These are phyloP conservation scores for Naganishia kalamii DNA, from an alignment of 768 basidiomycete species.

Conservation along the genomic window DNA sequence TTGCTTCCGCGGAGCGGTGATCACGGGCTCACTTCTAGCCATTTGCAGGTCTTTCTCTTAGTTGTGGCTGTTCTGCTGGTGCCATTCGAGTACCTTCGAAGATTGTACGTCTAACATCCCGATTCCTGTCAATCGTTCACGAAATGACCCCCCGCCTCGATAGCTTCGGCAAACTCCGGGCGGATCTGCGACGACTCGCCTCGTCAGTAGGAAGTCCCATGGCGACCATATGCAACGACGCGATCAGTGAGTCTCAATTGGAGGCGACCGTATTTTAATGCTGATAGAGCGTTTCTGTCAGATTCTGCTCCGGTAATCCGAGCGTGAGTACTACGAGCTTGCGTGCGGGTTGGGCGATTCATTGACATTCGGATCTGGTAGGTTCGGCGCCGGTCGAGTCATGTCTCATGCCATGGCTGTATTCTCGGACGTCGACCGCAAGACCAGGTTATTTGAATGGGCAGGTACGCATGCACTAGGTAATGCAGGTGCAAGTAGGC, in stretches of 20 bases:
- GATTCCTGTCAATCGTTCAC: slow-evolving; percentile 22
- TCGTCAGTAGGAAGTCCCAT: slow-evolving; percentile 30
- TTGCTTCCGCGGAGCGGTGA: slow-evolving; percentile 19
- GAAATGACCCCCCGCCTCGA: too few relatives aligned
- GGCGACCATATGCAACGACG: slow-evolving; percentile 36
- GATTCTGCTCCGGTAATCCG: slow-evolving; percentile 31
- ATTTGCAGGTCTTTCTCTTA: slow-evolving; percentile 21
- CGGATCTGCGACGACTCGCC: slow-evolving; percentile 33
- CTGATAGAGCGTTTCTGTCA: not conserved
- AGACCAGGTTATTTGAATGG: slow-evolving; percentile 27
- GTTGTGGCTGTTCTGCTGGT: slow-evolving; percentile 24
- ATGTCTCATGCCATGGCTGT: slow-evolving; percentile 13
- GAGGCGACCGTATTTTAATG: not conserved
- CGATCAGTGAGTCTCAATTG: slow-evolving; percentile 26
- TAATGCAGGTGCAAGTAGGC: not conserved
- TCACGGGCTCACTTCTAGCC: not conserved
- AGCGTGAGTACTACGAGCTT: too few relatives aligned
- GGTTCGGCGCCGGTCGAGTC: slow-evolving; percentile 6
- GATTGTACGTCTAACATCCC: slow-evolving; percentile 23
- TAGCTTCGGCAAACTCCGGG: slow-evolving; percentile 22
- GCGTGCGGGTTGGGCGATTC: too few relatives aligned
- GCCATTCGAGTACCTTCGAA: slow-evolving; percentile 29
- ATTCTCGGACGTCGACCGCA: slow-evolving; percentile 32
- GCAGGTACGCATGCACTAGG: slow-evolving; percentile 24
- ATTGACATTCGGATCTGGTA: not conserved